Percentiles rank a stretch among this genome's conserved stretches.
Evolutionary conservation across 805 yeast species (phyloP).

Genomic region (Saccharomycopsis fermentans): DNA sequence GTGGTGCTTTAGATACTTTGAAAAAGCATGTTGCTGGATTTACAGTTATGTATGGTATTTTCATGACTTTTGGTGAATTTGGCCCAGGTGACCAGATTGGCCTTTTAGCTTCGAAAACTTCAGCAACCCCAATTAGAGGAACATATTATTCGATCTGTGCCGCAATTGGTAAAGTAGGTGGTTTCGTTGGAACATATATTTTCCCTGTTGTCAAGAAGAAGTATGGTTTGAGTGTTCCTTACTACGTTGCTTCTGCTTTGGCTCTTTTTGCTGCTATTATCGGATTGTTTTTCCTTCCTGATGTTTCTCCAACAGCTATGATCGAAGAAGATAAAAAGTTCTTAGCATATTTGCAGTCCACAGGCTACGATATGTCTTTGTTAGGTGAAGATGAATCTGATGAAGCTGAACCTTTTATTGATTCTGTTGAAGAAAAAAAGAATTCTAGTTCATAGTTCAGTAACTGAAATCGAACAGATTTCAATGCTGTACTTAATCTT

Average conservation of each 20-base stretch:
- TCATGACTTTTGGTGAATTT: conserved; percentile 80
- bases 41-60: conserved; percentile 80
- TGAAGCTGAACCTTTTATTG: conserved; percentile 5
- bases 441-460: neutral
- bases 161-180: conserved; percentile 86
- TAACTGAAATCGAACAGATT: neutral
- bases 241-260: conserved; percentile 59
- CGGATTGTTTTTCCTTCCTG: conserved; percentile 32
- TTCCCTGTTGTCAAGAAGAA: conserved; percentile 69
- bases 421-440: conserved; percentile 1
- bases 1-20: conserved; percentile 52
- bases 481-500: neutral
- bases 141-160: conserved; percentile 88
- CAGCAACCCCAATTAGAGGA: conserved; percentile 83
- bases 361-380: conserved; percentile 60
- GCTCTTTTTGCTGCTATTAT: conserved; percentile 29
- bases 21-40: conserved; percentile 62
- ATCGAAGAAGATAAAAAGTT: conserved; percentile 67
- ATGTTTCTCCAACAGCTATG: conserved; percentile 74
- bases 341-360: conserved; percentile 49
- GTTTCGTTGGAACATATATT: conserved; percentile 80
- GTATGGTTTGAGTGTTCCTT: conserved; percentile 59
- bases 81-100: conserved; percentile 95
- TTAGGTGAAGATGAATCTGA: conserved; percentile 31
- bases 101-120: conserved; percentile 74